Percentiles rank a stretch among this genome's conserved stretches.
phyloP scores from a whole-genome alignment of 345 rosid genomes.

The Fremontodendron californicum region DNA sequence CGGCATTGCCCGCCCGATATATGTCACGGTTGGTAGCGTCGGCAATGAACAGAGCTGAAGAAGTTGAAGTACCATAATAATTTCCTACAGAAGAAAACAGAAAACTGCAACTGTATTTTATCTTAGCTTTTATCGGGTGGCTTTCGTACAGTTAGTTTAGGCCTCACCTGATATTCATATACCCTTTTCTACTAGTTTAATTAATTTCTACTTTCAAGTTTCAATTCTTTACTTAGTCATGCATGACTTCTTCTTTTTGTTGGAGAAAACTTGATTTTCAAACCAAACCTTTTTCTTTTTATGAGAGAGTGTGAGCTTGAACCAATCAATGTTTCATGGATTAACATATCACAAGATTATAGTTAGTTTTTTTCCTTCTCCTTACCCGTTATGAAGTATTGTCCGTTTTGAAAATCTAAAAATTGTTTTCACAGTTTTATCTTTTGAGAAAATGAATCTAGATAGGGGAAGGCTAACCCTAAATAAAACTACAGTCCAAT shows the following conservation, averaged over 20 bases:
- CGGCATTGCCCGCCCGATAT: not conserved
- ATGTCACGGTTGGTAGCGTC: constrained; percentile 12
- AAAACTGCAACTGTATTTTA: not conserved
- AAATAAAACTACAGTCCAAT: no score
- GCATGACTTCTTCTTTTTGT: not conserved
- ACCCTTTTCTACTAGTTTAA: no score
- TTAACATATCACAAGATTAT: no score
- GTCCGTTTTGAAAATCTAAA: no score
- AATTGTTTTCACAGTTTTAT: no score
- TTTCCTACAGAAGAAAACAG: not conserved
- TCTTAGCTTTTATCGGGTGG: not conserved
- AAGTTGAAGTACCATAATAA: no score
- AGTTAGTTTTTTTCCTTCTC: no score
- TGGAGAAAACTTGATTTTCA: not conserved
- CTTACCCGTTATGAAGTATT: no score
- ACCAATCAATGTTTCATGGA: constrained; percentile 15
- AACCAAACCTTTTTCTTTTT: not conserved
- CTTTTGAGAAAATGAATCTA: no score
- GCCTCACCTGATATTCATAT: constrained; percentile 8
- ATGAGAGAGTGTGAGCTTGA: not conserved
- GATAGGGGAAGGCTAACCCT: no score
- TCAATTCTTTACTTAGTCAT: constrained; percentile 1
- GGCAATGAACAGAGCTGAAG: not conserved
- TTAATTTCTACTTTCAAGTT: not conserved
- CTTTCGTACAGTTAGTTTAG: not conserved